Base-by-base conservation (phyloP, 2,329 filamentous ascomycete species). In the Microdochium nivale region DNA sequence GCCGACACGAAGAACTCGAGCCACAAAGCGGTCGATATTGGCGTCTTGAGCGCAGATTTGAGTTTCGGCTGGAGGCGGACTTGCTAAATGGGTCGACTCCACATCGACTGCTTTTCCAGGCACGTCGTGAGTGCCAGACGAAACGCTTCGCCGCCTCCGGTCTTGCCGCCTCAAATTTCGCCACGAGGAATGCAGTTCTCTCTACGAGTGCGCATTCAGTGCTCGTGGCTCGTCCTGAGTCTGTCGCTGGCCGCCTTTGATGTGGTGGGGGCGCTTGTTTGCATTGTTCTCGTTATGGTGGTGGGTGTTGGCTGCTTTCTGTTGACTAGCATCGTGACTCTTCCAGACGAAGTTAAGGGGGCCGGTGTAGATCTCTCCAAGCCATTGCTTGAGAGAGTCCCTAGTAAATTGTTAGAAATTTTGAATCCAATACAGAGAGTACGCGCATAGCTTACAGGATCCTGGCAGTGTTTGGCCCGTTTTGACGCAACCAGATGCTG, bases 311-410 rank as follows among this genome's bases (percentile, higher is more conserved):
- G 70, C 69, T 19, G 75, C 79, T 71, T 95, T 95, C 64, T 96
- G 90, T 60, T 92, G 89, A 55, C 90, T 96, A 57, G 92, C 89
- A 65, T 96, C 91, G 68, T 99, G 94, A 65, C 87, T 94, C 73
- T 96, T 95, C 83, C 91, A 99, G 60, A 94, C 84, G 54, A 99
- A 86, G 63, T 87, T 88, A 35, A 94, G 97, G 67, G 96, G 92
- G 46, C 83, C 73, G 1, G 92, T 92, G 66, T 96, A 88, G 59
- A 83, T 81, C 3, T 3, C 3, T 9, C 24, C 10, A 52, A 99
- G 83, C 58, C 95, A 79, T 57, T 90, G 87, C 72, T 95, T 96
- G 79, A 97, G 90, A 32, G 87, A 95, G 73, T 99, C 91, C 59
- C 91, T 96, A 56, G 21, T n/a, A 51, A n/a, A 46, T 43, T 49